A percentile compares a stretch with the other conserved stretches of the same genome.
phyloP scores from a whole-genome alignment of 352 stramenopile genomes.

The Phytophthora quininea region DNA sequence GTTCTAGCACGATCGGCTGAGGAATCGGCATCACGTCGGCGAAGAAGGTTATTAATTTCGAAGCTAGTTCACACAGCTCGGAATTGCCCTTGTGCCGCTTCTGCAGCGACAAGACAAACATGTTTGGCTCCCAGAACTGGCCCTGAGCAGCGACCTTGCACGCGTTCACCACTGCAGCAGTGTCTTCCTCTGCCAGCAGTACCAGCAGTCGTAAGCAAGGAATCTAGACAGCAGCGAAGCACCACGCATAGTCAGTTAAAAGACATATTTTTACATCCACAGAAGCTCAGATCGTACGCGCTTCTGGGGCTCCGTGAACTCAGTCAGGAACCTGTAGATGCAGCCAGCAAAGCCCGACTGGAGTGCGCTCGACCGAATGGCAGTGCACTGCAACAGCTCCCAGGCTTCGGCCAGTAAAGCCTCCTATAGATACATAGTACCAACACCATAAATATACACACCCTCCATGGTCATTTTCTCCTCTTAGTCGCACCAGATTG shows the following conservation, averaged over 20 bases:
- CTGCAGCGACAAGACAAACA: conserved; percentile 80
- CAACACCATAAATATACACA: neutral
- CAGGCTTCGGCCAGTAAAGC: conserved; percentile 58
- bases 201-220: conserved; percentile 63
- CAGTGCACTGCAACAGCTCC: conserved; percentile 53
- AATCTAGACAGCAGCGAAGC: conserved; percentile 35
- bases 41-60: conserved; percentile 48
- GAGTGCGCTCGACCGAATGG: conserved; percentile 52
- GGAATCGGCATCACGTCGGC: conserved; percentile 60
- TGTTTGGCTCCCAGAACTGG: conserved; percentile 76
- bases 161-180: conserved; percentile 48
- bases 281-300: conserved; percentile 39
- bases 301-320: conserved; percentile 59
- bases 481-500: conserved; percentile 46
- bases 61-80: conserved; percentile 45
- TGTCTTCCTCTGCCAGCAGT: conserved; percentile 58
- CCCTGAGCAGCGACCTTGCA: conserved; percentile 73
- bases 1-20: conserved; percentile 53
- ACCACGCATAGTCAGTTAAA: neutral
- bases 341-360: conserved; percentile 64
- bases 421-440: conserved; percentile 43
- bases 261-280: neutral
- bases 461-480: neutral
- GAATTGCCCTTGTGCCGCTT: conserved; percentile 68
- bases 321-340: conserved; percentile 60